These are phyloP conservation scores for Pyronema omphalodes DNA, from an alignment of 495 filamentous ascomycete species.

Conservation along the genomic window DNA sequence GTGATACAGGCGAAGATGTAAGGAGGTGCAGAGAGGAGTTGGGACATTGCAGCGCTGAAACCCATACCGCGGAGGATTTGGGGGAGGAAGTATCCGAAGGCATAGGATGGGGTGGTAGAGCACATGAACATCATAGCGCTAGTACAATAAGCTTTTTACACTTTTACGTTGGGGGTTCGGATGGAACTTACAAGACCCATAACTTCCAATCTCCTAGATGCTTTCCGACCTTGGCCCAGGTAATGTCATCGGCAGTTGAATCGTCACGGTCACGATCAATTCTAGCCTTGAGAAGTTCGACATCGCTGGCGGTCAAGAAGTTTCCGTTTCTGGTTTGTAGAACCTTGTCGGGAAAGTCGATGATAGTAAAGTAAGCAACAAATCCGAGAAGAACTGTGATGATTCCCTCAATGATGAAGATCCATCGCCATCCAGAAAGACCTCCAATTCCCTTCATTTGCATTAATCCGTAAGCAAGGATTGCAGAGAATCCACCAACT, in stretches of 20 bases:
- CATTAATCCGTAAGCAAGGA: constrained; percentile 49
- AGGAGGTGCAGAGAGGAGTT: constrained; percentile 31
- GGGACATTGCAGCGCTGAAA: constrained; percentile 27
- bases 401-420: constrained; percentile 42
- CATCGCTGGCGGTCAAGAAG: constrained; percentile 32
- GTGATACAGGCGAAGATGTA: constrained; percentile 27
- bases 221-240: constrained; percentile 20
- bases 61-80: constrained; percentile 36
- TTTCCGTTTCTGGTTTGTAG: constrained; percentile 25
- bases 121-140: constrained; percentile 31
- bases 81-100: constrained; percentile 35
- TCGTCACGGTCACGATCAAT: constrained; percentile 39
- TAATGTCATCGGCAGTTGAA: constrained; percentile 26
- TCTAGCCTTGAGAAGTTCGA: constrained; percentile 33
- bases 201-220: constrained; percentile 28
- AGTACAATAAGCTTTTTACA: constrained; percentile 3
- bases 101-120: constrained; percentile 31
- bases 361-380: constrained; percentile 30
- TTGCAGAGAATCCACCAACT: constrained; percentile 49
- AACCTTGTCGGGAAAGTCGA: constrained; percentile 40
- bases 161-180: too few relatives aligned
- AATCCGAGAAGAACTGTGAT: constrained; percentile 28
- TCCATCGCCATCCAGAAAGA: constrained; percentile 56
- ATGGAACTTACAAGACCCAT: constrained; percentile 25
- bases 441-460: constrained; percentile 50